phyloP scores from a whole-genome alignment of 208 protist species.

The Wallacemonas sp. region DNA sequence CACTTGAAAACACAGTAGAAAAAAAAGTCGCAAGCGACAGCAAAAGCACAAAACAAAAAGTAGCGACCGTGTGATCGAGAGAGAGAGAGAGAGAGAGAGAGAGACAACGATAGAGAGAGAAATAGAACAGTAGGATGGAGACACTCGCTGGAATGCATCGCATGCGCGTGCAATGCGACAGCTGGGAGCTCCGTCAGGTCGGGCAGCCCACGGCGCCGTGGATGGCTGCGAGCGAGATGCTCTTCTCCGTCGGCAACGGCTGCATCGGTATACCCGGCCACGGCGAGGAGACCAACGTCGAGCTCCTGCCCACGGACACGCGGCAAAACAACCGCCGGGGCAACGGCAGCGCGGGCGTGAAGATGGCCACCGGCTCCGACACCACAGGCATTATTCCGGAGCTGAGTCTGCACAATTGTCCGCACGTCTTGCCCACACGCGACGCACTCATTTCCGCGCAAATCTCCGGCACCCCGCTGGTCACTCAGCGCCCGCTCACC shows the following conservation, averaged over 20 bases:
- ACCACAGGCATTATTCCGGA: conserved; percentile 2
- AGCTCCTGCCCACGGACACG: conserved; percentile 8
- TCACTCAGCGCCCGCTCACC: conserved; percentile 18
- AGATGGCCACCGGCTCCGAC: conserved; percentile 1
- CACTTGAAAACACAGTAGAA: too few species aligned
- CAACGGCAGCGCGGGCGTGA: conserved; percentile 9
- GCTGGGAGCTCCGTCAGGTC: conserved; percentile 74
- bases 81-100: too few species aligned
- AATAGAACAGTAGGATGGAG: too few species aligned
- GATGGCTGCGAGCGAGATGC: conserved; percentile 65
- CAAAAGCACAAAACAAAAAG: too few species aligned
- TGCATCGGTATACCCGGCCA: conserved; percentile 81
- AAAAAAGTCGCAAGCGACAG: too few species aligned
- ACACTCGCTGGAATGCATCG: conserved; percentile 7
- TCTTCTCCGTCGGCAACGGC: conserved; percentile 87
- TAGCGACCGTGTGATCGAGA: too few species aligned
- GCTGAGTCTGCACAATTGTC: conserved; percentile 12
- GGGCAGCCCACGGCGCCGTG: conserved; percentile 38
- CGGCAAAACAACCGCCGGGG: conserved; percentile 18
- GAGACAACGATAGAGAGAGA: too few species aligned
- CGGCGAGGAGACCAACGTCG: conserved; percentile 54
- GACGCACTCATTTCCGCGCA: not conserved
- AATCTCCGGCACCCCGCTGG: conserved; percentile 27
- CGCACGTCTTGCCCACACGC: conserved; percentile 1
- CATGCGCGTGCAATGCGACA: conserved; percentile 33